phyloP scores from a whole-genome alignment of 2,329 filamentous ascomycete genomes.

The Fusarium sp. region DNA sequence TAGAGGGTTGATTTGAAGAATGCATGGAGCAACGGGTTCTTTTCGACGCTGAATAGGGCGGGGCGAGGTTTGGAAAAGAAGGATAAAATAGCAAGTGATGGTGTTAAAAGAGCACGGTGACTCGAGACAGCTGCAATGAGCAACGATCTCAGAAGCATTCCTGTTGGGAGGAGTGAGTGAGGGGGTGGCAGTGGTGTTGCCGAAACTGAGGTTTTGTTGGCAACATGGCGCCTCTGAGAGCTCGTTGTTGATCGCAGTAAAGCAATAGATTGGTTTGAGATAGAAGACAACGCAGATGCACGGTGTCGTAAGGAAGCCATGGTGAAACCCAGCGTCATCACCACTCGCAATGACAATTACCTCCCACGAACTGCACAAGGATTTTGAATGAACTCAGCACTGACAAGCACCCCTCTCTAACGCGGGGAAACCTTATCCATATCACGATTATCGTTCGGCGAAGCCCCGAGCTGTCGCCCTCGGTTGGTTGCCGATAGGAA shows the following conservation, averaged over 20 bases:
- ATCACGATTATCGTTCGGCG: background rate
- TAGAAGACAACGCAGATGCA: background rate
- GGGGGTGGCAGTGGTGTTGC: background rate
- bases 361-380: background rate
- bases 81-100: background rate
- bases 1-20: background rate
- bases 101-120: background rate
- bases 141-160: background rate
- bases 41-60: background rate
- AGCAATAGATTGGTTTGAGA: background rate
- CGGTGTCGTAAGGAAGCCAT: background rate
- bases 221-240: background rate
- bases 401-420: background rate
- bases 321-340: background rate
- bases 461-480: background rate
- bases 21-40: background rate
- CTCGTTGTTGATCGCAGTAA: fast-evolving
- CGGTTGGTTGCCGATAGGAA: background rate
- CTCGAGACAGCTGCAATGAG: background rate
- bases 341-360: background rate
- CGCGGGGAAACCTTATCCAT: background rate
- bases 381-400: background rate
- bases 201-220: background rate
- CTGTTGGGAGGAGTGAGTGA: background rate
- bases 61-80: background rate